Base-by-base conservation (phyloP, 192 early-diverging fungal genomes). In the Podila minutissima region DNA sequence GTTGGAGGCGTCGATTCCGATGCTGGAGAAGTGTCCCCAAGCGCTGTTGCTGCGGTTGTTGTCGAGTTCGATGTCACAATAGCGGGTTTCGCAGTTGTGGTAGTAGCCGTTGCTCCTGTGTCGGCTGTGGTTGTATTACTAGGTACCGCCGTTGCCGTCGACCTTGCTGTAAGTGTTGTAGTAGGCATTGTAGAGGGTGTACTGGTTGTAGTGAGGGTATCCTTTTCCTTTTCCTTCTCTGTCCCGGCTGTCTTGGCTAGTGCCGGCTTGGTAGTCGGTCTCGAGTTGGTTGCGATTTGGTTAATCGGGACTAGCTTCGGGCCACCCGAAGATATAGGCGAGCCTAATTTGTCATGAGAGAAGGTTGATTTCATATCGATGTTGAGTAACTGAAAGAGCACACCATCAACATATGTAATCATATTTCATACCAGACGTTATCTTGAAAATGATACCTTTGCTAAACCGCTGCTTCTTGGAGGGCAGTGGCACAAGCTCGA, bases 221-320 rank as follows among this genome's bases (percentile, higher is more conserved):
- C 41, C 41, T 46, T 15, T 12, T 46, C 41, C 38, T 33, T 66
- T 15, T 64, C 28, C 50, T 57, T 73, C 26, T 59, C 71, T n/a
- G 13, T 60, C 46, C 26, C 57, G 28, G 31, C 5, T 1, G 59
- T 22, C 17, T 38, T 38, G 22, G 35, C 7, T 9, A 35, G 50
- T 28, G 17, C 35, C 2, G 68, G 4, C 55, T 60, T 51, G 38
- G 41, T 28, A 17, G 65, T 26, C 9, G 53, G n/a, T 5, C 19
- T 55, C n/a, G 22, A 55, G 53, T n/a, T 26, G 24, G n/a, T 55
- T 26, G 53, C 71, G 41, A 81, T 61, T 49, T 73, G 69, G 60
- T 72, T 41, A 41, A 81, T 81, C 19, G 77, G 77, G 5, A 81
- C 77, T 35, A 81, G 12, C 26, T 63, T 67, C 0, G 75, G 75